Base-by-base conservation (phyloP, 2,329 filamentous ascomycete genomes). In the Aspergillus sclerotialis region DNA sequence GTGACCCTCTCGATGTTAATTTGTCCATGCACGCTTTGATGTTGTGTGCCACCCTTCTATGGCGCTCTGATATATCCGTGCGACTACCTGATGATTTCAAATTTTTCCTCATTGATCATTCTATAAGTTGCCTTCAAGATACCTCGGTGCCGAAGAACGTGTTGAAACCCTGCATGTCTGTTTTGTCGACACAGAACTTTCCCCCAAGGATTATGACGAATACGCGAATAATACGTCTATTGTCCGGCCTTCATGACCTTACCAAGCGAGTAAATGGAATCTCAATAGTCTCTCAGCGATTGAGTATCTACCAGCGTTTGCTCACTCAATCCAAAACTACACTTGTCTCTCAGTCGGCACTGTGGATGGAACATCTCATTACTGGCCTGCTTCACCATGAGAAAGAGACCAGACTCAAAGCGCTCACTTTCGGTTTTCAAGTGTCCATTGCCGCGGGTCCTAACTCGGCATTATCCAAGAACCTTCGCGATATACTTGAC, bases 361-460 rank as follows among this genome's bases (percentile, higher is more conserved):
- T 85, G 39, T 98, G 92, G 90, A 69, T 95, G 31, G 73, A 82
- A 33, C 82, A 93, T 55, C 67, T 94, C 13, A 79, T 96, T 43
- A 78, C 78, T 13, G 86, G 87, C 32, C 80, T 95, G 71, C 71
- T 94, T 25, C 88, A 86, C 58, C 78, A 68, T 19, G 67, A 88
- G 31, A 82, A 81, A 48, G 87, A 94, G 26, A 82, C 90, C 29
- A 76, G 86, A 30, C 68, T 69, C 4, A 76, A 81, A 28, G 88
- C 89, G 2, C 81, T 96, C 32, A 69, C 75, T 16, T 70, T 92
- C 8, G 86, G 85, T 1, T 69, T 81, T 2, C 77, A 87, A 36
- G 79, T 83, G 13, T 80, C 82, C 7, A 77, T 80, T 40, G 63
- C 68, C 1, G 69, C 92, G 4, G 84, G 85, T 3, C 75, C 77